Evolutionary conservation across 1,284 basidiomycete species (phyloP).

Genomic region (Cerrena zonata): DNA sequence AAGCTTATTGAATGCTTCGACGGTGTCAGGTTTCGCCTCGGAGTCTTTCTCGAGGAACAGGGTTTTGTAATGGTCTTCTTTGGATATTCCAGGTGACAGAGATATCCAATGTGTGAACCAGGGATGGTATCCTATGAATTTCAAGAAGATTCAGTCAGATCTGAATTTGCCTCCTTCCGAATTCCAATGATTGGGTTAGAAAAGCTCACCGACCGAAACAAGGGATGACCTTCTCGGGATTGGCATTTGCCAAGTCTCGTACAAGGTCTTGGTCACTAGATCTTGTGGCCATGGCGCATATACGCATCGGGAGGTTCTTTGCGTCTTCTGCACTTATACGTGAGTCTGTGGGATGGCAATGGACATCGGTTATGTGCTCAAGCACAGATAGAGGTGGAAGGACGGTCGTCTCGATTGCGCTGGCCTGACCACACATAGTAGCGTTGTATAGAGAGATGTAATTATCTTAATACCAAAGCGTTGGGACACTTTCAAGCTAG

Average conservation of each 20-base stretch:
- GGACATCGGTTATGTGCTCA: slow-evolving; percentile 65
- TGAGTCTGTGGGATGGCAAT: slow-evolving; percentile 77
- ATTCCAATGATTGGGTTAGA: not conserved
- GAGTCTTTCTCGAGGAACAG: slow-evolving; percentile 43
- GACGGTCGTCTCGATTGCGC: not conserved
- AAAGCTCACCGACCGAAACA: slow-evolving; percentile 56
- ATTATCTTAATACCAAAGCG: no score
- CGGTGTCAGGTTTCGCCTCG: slow-evolving; percentile 23
- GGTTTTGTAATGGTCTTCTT: slow-evolving; percentile 60
- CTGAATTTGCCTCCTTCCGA: no score
- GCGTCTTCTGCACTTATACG: slow-evolving; percentile 41
- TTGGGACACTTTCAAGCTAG: no score
- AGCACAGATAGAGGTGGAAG: slow-evolving; percentile 35
- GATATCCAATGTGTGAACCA: slow-evolving; percentile 77
- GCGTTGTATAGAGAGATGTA: no score
- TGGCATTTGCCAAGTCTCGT: slow-evolving; percentile 47
- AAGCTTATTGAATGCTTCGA: slow-evolving; percentile 44
- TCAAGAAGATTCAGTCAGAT: not conserved
- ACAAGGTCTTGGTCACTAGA: slow-evolving; percentile 60
- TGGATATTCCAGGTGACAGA: slow-evolving; percentile 34
- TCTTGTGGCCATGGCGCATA: slow-evolving; percentile 72
- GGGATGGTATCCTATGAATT: slow-evolving; percentile 70
- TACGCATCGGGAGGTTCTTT: slow-evolving; percentile 48
- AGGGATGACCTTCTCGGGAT: slow-evolving; percentile 66
- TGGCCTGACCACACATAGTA: not conserved